Evolutionary conservation across 2,329 filamentous ascomycete genomes (phyloP).

Genomic region (Cladobotryum mycophilum): DNA sequence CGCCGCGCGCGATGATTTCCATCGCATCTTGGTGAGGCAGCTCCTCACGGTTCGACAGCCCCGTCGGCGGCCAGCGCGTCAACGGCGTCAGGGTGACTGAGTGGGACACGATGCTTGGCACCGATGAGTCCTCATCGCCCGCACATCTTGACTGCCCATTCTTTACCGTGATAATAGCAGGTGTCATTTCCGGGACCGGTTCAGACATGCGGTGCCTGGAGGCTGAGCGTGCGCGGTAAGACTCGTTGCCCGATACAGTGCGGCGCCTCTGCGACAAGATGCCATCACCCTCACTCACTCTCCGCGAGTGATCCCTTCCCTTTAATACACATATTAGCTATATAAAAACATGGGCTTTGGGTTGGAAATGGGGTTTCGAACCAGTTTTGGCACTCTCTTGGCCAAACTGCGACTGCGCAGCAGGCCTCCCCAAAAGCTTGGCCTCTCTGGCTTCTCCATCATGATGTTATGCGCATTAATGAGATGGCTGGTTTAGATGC

Average conservation of each 20-base stretch:
- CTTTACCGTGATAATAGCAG: neutral
- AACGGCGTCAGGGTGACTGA: constrained; percentile 25
- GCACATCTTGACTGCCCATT: neutral
- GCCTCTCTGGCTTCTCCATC: constrained; percentile 36
- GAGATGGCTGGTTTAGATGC: too few relatives aligned
- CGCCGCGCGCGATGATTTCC: constrained; percentile 53
- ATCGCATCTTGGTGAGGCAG: constrained; percentile 49
- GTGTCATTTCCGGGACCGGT: constrained; percentile 3
- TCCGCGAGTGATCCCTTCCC: constrained; percentile 7
- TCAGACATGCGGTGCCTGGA: constrained; percentile 6
- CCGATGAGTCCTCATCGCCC: neutral
- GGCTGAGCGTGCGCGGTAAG: neutral
- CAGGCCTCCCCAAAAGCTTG: constrained; percentile 42
- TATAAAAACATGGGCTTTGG: neutral
- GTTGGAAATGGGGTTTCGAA: constrained; percentile 2
- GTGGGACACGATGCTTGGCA: neutral
- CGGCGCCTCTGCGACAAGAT: constrained; percentile 1
- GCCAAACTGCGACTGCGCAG: constrained; percentile 43
- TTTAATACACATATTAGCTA: neutral
- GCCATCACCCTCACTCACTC: constrained; percentile 1
- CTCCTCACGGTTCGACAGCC: constrained; percentile 42
- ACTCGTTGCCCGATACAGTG: constrained; percentile 3
- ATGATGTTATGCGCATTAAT: constrained; percentile 9
- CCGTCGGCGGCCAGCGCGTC: constrained; percentile 52
- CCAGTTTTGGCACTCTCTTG: constrained; percentile 10